These are phyloP conservation scores for Anthostomella pinea DNA, from an alignment of 2,329 filamentous ascomycete species.

Conservation along the genomic window DNA sequence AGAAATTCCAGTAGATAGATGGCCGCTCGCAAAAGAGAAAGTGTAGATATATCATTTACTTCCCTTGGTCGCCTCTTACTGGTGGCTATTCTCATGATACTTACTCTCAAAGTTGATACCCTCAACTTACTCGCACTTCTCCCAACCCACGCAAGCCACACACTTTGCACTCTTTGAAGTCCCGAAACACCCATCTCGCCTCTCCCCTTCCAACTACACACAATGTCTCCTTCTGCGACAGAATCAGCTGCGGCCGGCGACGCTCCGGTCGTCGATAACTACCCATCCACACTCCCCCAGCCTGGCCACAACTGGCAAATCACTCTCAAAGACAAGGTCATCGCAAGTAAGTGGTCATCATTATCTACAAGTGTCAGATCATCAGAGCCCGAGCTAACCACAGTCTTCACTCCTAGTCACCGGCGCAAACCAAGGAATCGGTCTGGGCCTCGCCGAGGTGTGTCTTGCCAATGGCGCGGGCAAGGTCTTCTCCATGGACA, in stretches of 20 bases:
- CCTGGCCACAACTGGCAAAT: constrained; percentile 35
- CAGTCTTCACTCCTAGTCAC: constrained; percentile 28
- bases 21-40: no score
- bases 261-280: constrained; percentile 14
- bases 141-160: no score
- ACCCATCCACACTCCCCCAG: constrained; percentile 32
- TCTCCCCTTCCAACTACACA: not conserved
- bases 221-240: constrained; percentile 15
- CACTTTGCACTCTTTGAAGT: no score
- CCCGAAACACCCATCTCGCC: not conserved
- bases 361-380: no score
- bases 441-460: constrained; percentile 44
- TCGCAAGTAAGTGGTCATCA: constrained; percentile 31
- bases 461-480: constrained; percentile 43
- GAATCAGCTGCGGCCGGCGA: constrained; percentile 2
- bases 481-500: constrained; percentile 39
- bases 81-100: no score
- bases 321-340: constrained; percentile 36
- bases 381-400: not conserved
- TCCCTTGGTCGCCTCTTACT: no score
- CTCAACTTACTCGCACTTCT: no score
- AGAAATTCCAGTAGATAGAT: no score
- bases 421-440: constrained; percentile 44
- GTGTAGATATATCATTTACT: no score
- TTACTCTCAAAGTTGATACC: no score